These are phyloP conservation scores for Xylaria scruposa DNA, from an alignment of 495 filamentous ascomycete genomes.

Conservation along the genomic window DNA sequence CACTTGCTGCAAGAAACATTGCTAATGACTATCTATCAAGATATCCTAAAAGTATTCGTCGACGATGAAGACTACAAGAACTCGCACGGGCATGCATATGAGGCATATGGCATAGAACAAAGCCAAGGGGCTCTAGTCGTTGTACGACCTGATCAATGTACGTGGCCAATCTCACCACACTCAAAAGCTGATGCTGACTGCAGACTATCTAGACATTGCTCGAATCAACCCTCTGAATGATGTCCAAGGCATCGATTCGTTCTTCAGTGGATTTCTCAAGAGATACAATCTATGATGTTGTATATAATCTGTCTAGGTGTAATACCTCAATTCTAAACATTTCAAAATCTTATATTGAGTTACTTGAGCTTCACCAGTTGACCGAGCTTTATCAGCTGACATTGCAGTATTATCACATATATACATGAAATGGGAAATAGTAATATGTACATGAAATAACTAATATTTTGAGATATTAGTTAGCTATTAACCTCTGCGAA, in stretches of 20 bases:
- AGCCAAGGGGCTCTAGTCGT: slow-evolving; percentile 63
- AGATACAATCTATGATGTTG: background rate
- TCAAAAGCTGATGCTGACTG: slow-evolving; percentile 21
- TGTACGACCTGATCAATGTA: slow-evolving; percentile 74
- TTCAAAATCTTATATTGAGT: background rate
- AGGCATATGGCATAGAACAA: slow-evolving; percentile 63
- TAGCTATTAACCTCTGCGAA: slow-evolving; percentile 81
- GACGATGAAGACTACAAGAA: slow-evolving; percentile 75
- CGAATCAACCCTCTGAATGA: slow-evolving; percentile 32
- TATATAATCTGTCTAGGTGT: background rate
- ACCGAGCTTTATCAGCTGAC: background rate
- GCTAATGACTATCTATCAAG: slow-evolving; percentile 39
- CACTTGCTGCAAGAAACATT: background rate
- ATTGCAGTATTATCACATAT: slow-evolving; percentile 13
- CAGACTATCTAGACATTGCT: slow-evolving; percentile 37
- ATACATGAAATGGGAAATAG: background rate
- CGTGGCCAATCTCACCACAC: slow-evolving; percentile 33
- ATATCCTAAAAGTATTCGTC: slow-evolving; percentile 67
- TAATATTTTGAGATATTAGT: slow-evolving; percentile 26
- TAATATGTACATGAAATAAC: background rate
- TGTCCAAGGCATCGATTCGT: slow-evolving; percentile 25
- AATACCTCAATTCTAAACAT: slow-evolving; percentile 24
- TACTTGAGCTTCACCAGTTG: background rate
- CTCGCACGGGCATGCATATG: slow-evolving; percentile 67
- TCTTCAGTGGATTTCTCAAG: slow-evolving; percentile 38